Evolutionary conservation across 441 rosid genomes (phyloP).

Genomic region (Eruca vesicaria): DNA sequence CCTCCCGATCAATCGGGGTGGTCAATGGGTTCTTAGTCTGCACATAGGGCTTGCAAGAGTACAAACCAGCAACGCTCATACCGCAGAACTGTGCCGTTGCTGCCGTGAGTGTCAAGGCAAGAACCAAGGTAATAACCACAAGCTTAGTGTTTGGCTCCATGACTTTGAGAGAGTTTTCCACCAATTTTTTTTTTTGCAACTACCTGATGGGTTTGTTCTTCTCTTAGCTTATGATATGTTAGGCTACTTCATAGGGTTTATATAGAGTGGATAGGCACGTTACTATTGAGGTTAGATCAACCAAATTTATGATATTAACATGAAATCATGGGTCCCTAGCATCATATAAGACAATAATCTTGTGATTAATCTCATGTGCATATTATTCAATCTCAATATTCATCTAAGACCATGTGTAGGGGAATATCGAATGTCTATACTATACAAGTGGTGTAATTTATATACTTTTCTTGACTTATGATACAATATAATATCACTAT

Average conservation of each 20-base stretch:
- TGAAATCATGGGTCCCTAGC: constrained; percentile 29
- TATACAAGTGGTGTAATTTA: neutral
- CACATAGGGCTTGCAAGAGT: constrained; percentile 51
- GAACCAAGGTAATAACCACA: constrained; percentile 39
- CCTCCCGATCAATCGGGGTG: constrained; percentile 28
- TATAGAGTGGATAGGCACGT: constrained; percentile 24
- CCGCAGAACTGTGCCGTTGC: constrained; percentile 41
- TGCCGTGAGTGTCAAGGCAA: constrained; percentile 33
- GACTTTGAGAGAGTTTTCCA: constrained; percentile 14
- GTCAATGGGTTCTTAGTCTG: constrained; percentile 32
- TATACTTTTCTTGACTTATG: constrained; percentile 6
- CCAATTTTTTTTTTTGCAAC: too few relatives aligned
- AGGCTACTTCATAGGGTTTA: constrained; percentile 25
- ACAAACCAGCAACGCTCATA: constrained; percentile 40
- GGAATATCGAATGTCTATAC: constrained; percentile 1
- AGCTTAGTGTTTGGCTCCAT: constrained; percentile 42
- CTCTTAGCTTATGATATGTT: constrained; percentile 11
- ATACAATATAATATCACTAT: neutral
- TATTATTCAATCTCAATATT: constrained; percentile 5
- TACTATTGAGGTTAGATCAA: constrained; percentile 10
- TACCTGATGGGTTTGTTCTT: constrained; percentile 12
- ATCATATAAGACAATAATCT: constrained; percentile 22
- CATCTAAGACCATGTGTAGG: constrained; percentile 2
- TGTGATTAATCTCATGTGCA: constrained; percentile 26
- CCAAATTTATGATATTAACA: constrained; percentile 3